Conservation (phyloP, 805 yeast species). For the Candida stauntonica region DNA sequence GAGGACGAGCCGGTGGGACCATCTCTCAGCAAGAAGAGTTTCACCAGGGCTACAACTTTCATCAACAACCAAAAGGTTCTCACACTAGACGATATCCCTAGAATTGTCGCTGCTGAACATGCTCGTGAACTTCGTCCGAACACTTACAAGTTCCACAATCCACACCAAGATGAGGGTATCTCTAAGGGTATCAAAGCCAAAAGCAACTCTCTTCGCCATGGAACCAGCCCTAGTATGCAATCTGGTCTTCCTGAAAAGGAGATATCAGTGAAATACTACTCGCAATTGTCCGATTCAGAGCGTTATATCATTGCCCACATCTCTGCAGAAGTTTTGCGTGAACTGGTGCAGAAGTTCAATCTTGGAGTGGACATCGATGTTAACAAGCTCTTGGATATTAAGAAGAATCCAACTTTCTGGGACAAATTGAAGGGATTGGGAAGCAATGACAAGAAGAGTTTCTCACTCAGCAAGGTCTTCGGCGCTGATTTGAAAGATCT, state of each 20-base stretch:
- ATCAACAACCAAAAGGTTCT: constrained; percentile 78
- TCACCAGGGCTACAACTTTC: constrained; percentile 66
- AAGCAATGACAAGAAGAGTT: constrained; percentile 23
- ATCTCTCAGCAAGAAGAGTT: constrained; percentile 45
- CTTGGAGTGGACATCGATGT: constrained; percentile 36
- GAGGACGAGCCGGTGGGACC: constrained; percentile 42
- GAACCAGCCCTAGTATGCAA: constrained; percentile 15
- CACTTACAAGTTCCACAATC: constrained; percentile 78
- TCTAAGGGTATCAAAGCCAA: constrained; percentile 21
- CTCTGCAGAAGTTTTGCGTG: constrained; percentile 48
- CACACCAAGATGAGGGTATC: constrained; percentile 22
- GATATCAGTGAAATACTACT: constrained; percentile 44
- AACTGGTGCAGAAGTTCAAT: constrained; percentile 23
- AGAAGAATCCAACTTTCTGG: constrained; percentile 41
- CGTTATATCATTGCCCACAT: constrained; percentile 55
- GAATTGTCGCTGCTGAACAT: constrained; percentile 96
- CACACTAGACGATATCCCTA: constrained; percentile 92
- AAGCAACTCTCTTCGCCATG: constrained; percentile 16
- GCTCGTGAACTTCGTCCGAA: constrained; percentile 91
- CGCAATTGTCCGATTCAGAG: constrained; percentile 57
- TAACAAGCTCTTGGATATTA: constrained; percentile 27
- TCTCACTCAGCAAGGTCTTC: constrained; percentile 48
- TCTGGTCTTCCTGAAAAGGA: constrained; percentile 5
- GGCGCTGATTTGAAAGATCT: constrained; percentile 71
- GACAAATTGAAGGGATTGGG: constrained; percentile 32